Evolutionary conservation across 495 filamentous ascomycete genomes (phyloP), one percentile per base, ranked within the genome.

Genomic region (Aspergillus biplanus): DNA sequence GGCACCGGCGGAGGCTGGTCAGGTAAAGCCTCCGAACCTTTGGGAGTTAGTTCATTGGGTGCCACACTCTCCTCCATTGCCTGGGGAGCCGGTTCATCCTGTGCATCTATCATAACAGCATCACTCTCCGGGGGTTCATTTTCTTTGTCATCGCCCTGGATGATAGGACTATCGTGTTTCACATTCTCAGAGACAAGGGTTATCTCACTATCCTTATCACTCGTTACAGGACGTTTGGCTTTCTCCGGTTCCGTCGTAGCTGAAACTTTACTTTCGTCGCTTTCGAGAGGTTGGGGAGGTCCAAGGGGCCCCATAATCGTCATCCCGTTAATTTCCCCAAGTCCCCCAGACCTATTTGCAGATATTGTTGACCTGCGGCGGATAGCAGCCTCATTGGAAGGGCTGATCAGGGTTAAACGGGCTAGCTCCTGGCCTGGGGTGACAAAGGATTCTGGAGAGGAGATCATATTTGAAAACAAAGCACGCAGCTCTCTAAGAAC

Each of bases 341-440:
- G 75, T 32, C 65, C 69, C 6, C 66, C 67, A n/a, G 77, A 72
- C 52, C 75, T 73, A 34, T 65, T 69, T 53, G 69, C 72, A 48
- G 73, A 72, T 31, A 83, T 76, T 7, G 84, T 87, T 9, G 86
- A 89, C 31, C 77, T 75, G 31, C 84, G 81, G 39, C 86, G 83
- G 54, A 85, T 83, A 5, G 78, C 80, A 15, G 81, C 84, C 69
- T 87, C 86, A 34, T 83, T 83, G 33, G 82, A 80, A 4, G 85
- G 81, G 60, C 82, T 88, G 63, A 89, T 83, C 48, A 95, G 80
- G 4, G 93, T 91, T 33, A 94, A 85, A 44, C 92, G 87, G 21
- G 93, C 94, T 64, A 98, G 84, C 64, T 95, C 89, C 56, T 86
- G 86, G 11, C 89, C 85, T 0, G 95, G 95, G 47, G 69, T 85